Evolutionary conservation across 306 rosid species (phyloP).

Genomic region (Clitoria ternatea): DNA sequence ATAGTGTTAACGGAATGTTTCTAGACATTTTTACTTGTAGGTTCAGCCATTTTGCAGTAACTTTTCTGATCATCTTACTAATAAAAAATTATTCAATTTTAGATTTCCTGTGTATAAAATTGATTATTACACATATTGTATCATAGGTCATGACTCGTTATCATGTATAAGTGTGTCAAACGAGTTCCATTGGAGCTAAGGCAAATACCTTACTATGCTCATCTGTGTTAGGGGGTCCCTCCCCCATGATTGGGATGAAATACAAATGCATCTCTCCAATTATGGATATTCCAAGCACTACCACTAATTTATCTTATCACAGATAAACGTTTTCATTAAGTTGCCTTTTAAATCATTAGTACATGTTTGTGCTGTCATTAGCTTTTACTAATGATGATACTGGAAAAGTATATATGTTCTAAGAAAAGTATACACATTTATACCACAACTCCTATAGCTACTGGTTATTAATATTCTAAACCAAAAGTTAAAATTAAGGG

Average conservation of each 20-base stretch:
- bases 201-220: background rate
- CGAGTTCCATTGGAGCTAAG: background rate
- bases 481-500: too few relatives aligned
- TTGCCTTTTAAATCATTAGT: background rate
- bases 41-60: background rate
- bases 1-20: conserved; percentile 14
- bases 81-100: conserved; percentile 13
- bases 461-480: too few relatives aligned
- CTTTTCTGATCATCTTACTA: background rate
- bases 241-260: background rate
- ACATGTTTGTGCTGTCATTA: background rate
- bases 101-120: background rate
- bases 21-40: conserved; percentile 14
- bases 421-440: background rate
- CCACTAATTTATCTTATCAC: background rate
- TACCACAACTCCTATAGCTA: too few relatives aligned
- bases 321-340: background rate
- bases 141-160: background rate
- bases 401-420: background rate
- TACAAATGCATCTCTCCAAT: background rate
- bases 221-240: background rate
- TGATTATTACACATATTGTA: background rate
- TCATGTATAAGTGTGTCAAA: background rate
- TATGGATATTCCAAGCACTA: background rate
- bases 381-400: background rate